Conservation (phyloP, 805 yeast species). For the Cyberlindnera americana region DNA sequence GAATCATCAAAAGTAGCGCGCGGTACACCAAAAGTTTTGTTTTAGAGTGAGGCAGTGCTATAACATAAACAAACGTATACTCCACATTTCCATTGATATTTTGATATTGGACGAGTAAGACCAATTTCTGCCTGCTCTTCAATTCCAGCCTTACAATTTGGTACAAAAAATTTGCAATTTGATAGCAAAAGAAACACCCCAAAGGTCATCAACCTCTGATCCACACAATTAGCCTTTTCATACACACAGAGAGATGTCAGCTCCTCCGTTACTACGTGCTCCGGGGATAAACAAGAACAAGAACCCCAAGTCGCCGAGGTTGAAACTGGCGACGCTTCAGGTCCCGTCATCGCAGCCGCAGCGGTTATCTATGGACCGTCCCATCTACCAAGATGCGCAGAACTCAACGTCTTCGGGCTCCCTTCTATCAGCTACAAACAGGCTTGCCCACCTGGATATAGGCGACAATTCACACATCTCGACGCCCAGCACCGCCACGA, state of each 20-base stretch:
- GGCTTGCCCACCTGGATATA: slow-evolving; percentile 20
- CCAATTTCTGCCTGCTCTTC: too few relatives aligned
- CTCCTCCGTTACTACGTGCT: slow-evolving; percentile 39
- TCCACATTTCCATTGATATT: too few relatives aligned
- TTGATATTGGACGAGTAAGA: too few relatives aligned
- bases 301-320: slow-evolving; percentile 40
- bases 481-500: slow-evolving; percentile 31
- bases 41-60: too few relatives aligned
- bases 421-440: slow-evolving; percentile 21
- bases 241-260: slow-evolving; percentile 28
- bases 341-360: slow-evolving; percentile 24
- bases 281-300: slow-evolving; percentile 40
- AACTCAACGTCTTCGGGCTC: slow-evolving; percentile 21
- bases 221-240: too few relatives aligned
- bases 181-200: too few relatives aligned
- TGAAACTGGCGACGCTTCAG: slow-evolving; percentile 38
- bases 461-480: slow-evolving; percentile 18
- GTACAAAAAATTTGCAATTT: too few relatives aligned
- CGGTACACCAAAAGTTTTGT: too few relatives aligned
- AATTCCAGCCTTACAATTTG: too few relatives aligned
- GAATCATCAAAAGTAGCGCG: too few relatives aligned
- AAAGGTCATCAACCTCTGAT: too few relatives aligned
- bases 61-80: too few relatives aligned
- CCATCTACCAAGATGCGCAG: slow-evolving; percentile 10
- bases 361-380: slow-evolving; percentile 1